phyloP scores from a whole-genome alignment of 2,329 filamentous ascomycete genomes.

The Arthroderma sp. region DNA sequence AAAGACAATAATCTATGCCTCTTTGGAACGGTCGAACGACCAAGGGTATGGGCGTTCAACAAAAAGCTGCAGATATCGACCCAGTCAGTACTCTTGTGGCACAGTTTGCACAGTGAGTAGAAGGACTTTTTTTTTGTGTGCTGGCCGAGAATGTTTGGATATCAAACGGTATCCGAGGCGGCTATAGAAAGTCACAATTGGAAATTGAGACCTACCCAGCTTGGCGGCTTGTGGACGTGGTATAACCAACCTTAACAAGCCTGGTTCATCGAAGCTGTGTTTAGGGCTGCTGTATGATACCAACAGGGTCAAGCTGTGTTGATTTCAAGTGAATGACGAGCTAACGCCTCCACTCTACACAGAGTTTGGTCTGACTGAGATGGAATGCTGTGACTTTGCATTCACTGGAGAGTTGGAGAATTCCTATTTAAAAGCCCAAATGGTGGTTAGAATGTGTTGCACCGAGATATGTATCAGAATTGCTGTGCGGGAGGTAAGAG shows the following conservation, averaged over 20 bases:
- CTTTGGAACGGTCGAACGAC: slow-evolving; percentile 16
- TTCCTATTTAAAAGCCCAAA: not conserved
- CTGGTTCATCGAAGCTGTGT: no score
- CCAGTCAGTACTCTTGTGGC: not conserved
- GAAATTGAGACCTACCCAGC: slow-evolving; percentile 27
- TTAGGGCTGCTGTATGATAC: no score
- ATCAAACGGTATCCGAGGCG: not conserved
- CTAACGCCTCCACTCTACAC: slow-evolving; percentile 10
- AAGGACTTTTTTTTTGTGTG: no score
- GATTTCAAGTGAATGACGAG: slow-evolving; percentile 11
- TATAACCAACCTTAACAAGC: no score
- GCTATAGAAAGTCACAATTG: not conserved
- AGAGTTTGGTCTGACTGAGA: not conserved
- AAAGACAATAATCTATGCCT: slow-evolving; percentile 28
- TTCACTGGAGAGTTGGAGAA: not conserved
- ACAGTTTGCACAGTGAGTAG: no score
- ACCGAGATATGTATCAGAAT: no score
- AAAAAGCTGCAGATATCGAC: slow-evolving; percentile 19
- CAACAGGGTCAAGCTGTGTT: slow-evolving; percentile 21
- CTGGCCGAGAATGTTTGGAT: no score
- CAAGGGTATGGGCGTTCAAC: slow-evolving; percentile 18
- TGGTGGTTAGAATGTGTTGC: no score
- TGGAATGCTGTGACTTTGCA: not conserved
- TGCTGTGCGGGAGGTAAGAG: no score
- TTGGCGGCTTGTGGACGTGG: slow-evolving; percentile 17